Evolutionary conservation across 2,329 filamentous ascomycete species (phyloP).

Genomic region (Cladosporium sphaerospermum): DNA sequence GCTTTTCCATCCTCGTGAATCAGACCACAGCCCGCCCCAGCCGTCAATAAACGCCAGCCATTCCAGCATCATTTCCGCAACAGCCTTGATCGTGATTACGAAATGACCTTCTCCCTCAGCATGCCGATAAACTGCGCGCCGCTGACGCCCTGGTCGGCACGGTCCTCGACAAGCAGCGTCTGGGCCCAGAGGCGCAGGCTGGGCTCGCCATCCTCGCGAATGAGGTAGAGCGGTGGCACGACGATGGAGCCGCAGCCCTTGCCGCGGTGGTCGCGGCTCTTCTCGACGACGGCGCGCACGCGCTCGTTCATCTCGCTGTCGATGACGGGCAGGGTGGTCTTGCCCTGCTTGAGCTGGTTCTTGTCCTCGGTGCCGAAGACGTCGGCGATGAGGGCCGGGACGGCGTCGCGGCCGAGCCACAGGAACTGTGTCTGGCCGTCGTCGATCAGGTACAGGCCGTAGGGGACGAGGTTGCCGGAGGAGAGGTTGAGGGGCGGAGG

Average conservation of each 20-base stretch:
- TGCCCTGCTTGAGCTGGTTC: conserved; percentile 81
- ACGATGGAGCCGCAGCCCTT: conserved; percentile 88
- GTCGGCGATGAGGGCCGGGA: conserved; percentile 79
- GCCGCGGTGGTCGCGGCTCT: conserved; percentile 80
- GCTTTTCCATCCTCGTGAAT: too few species aligned
- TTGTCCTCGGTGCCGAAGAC: conserved; percentile 86
- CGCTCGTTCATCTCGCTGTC: conserved; percentile 97
- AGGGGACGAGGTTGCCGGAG: conserved; percentile 78
- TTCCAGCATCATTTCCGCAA: too few species aligned
- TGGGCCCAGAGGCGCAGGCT: conserved; percentile 95
- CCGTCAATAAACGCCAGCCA: too few species aligned
- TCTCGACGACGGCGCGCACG: conserved; percentile 81
- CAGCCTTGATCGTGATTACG: neutral
- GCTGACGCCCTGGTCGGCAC: conserved; percentile 88
- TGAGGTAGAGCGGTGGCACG: conserved; percentile 87
- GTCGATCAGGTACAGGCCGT: conserved; percentile 92
- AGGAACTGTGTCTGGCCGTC: conserved; percentile 97
- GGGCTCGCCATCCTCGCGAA: conserved; percentile 92
- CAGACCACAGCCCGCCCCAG: too few species aligned
- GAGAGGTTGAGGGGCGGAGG: conserved; percentile 80
- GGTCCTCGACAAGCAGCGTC: conserved; percentile 88
- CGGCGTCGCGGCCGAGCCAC: conserved; percentile 89
- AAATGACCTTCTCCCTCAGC: conserved; percentile 80
- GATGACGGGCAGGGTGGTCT: conserved; percentile 76
- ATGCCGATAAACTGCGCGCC: conserved; percentile 89